These are phyloP conservation scores for Penicillium sp. DNA, from an alignment of 2,329 filamentous ascomycete species.

Conservation along the genomic window DNA sequence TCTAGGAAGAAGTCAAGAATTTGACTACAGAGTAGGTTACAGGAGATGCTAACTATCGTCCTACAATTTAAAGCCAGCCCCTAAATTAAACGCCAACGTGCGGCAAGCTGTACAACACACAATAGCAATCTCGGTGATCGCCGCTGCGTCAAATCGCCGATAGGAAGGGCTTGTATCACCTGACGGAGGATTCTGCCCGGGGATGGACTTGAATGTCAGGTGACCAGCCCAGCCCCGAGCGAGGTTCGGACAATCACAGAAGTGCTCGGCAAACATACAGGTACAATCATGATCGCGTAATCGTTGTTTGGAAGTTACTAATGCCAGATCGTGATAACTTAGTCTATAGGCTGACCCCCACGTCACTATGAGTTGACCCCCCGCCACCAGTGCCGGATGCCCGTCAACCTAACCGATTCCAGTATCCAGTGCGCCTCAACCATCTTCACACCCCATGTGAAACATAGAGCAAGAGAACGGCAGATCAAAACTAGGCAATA, in stretches of 20 bases:
- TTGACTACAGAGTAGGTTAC: no score
- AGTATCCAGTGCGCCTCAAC: not conserved
- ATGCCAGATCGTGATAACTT: not conserved
- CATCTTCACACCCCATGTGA: slow-evolving; percentile 1
- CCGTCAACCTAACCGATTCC: not conserved
- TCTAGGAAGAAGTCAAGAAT: not conserved
- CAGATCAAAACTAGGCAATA: not conserved
- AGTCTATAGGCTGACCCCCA: not conserved
- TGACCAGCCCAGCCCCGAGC: not conserved
- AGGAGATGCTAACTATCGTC: no score
- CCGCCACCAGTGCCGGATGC: not conserved
- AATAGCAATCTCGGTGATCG: no score
- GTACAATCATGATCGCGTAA: not conserved
- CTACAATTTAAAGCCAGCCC: no score
- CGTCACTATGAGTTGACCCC: not conserved
- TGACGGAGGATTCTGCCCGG: not conserved
- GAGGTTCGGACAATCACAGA: not conserved
- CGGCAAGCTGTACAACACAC: not conserved
- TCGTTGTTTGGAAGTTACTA: not conserved
- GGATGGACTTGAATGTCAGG: not conserved
- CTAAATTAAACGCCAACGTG: not conserved
- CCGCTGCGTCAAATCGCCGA: not conserved
- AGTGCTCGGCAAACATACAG: no score
- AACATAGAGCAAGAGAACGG: not conserved
- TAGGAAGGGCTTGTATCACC: not conserved